Evolutionary conservation across 2,329 filamentous ascomycete species (phyloP).

Genomic region (Hypoxylon sp.): DNA sequence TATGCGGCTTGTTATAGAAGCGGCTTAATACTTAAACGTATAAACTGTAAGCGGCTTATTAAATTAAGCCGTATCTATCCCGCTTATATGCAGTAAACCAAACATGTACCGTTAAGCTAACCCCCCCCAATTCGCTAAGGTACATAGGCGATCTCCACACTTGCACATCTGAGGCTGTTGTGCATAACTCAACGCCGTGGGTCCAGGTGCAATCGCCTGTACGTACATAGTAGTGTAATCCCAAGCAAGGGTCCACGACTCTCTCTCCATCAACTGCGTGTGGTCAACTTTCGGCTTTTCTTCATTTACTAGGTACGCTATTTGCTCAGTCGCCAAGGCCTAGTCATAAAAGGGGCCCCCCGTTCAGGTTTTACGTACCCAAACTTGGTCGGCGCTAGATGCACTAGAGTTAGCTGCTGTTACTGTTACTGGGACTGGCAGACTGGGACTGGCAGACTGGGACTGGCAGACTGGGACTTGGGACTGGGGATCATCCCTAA

Average conservation of each 20-base stretch:
- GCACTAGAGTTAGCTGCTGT: too few species aligned
- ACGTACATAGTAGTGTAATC: too few species aligned
- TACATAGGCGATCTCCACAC: neutral
- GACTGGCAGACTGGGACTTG: slow-evolving; percentile 19
- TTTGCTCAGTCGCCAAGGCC: slow-evolving; percentile 27
- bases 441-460: slow-evolving; percentile 8
- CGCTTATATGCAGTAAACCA: too few species aligned
- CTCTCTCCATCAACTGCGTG: slow-evolving; percentile 12
- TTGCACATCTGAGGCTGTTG: slow-evolving; percentile 27
- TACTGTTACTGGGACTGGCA: too few species aligned
- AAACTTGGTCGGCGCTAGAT: slow-evolving; percentile 29
- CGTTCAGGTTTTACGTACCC: slow-evolving; percentile 28
- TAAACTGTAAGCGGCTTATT: too few species aligned
- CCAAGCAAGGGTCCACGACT: slow-evolving; percentile 19
- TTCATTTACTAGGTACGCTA: slow-evolving; percentile 25
- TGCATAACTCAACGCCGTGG: slow-evolving; percentile 31
- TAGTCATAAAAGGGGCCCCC: slow-evolving; percentile 16
- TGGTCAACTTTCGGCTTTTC: neutral
- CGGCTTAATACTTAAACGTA: too few species aligned
- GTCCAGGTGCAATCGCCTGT: slow-evolving; percentile 27
- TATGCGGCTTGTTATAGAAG: too few species aligned
- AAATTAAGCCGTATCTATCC: too few species aligned
- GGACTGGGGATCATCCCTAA: slow-evolving; percentile 18
- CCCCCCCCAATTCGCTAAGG: too few species aligned
- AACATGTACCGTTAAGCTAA: too few species aligned